Base-by-base conservation (phyloP, 2,329 filamentous ascomycete genomes). In the Ustulina deusta region DNA sequence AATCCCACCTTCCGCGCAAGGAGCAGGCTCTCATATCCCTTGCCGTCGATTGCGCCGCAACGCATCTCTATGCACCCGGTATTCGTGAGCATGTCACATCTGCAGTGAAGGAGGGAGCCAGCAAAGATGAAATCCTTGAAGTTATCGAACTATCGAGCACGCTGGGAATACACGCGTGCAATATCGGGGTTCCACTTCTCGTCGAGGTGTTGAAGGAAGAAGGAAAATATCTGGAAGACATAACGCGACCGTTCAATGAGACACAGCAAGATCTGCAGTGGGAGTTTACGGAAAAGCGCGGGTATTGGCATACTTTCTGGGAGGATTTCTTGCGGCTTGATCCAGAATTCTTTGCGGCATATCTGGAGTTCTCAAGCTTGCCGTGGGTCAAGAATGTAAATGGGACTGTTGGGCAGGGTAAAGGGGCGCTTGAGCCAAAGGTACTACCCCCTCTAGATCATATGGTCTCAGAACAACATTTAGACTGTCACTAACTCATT, bases 281-380 rank as follows among this genome's bases (percentile, higher is more conserved):
- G 11, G 80, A 83, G 17, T 85, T 85, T 69, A 80, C 78, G 9
- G 70, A 76, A 65, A 82, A 83, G 68, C 74, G 83, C 32, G 82
- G 83, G 0, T 85, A 83, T 69, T 85, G 82, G 82, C 81, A 82
- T 65, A 72, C 67, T 0, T 81, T 82, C 66, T 84, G 81, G 81
- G 80, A 83, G 25, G 79, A 81, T 22, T 81, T 83, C 46, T 61
- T 84, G 29, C 71, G 78, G 34, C 74, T 84, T 9, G 80, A 82
- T 62, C 82, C 82, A 0, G 81, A 84, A 42, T 84, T 85, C 72
- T 84, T 85, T 72, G 80, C 78, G 51, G 82, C 80, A 0, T 85
- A 84, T 71, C 72, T 81, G 25, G 81, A 83, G 40, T 84, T 84
- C 68, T 82, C 80, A 10, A 77, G 77, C 22, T 76, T 84, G 44